A percentile compares a stretch with the other conserved stretches of the same genome.
Conservation (phyloP, 2,329 filamentous ascomycete species). For the Drechslera avenae region DNA sequence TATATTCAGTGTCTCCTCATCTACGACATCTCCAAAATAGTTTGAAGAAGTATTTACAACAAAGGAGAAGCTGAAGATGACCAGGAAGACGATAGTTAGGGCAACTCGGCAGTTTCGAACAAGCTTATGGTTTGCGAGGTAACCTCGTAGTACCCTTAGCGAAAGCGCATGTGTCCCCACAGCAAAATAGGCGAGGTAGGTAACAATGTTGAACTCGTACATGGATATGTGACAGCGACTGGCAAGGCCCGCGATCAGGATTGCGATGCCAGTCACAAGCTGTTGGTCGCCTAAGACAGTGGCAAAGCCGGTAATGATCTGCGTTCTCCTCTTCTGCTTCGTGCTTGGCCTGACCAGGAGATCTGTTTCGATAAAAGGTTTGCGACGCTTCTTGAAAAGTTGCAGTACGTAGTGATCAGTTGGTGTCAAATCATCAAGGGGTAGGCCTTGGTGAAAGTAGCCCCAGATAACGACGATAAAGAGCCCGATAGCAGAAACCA, state of each 20-base stretch:
- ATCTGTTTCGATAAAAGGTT: no score
- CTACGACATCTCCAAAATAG: not conserved
- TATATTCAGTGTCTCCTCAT: not conserved
- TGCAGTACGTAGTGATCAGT: no score
- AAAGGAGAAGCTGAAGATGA: not conserved
- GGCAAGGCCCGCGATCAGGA: slow-evolving; percentile 8
- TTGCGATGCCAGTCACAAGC: slow-evolving; percentile 14
- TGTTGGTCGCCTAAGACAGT: slow-evolving; percentile 10
- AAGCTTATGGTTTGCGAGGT: not conserved
- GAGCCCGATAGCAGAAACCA: no score
- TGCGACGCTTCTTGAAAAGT: no score
- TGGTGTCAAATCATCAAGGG: no score
- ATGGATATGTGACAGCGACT: slow-evolving; percentile 6
- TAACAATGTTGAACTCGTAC: slow-evolving; percentile 11
- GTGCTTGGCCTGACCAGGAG: no score
- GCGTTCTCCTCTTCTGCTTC: not conserved
- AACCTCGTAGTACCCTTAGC: not conserved
- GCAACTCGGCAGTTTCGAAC: not conserved
- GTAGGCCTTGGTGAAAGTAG: no score
- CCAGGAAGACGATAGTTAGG: not conserved
- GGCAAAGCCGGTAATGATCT: not conserved
- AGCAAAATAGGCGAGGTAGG: slow-evolving; percentile 10
- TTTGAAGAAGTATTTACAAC: not conserved
- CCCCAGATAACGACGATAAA: no score
- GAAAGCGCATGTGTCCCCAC: not conserved